phyloP scores from a whole-genome alignment of 306 rosid species.

The Biancaea sappan region DNA sequence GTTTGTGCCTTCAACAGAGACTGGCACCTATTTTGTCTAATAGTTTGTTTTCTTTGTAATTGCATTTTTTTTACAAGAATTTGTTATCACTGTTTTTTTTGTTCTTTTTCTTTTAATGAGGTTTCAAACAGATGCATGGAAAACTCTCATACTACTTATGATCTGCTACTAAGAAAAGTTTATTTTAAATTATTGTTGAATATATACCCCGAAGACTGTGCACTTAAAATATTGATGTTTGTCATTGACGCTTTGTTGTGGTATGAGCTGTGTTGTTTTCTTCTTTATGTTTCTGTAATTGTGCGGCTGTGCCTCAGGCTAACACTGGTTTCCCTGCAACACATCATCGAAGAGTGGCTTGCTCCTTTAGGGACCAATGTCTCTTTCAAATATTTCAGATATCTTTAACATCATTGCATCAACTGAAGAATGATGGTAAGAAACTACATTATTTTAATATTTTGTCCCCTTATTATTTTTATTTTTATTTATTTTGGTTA shows the following conservation, averaged over 20 bases:
- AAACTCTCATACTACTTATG: not conserved
- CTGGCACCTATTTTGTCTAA: not conserved
- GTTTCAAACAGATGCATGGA: not conserved
- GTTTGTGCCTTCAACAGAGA: no score
- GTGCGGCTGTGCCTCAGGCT: constrained; percentile 67
- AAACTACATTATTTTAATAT: constrained; percentile 2
- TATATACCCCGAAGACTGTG: not conserved
- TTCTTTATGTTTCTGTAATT: constrained; percentile 32
- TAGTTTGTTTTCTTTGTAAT: not conserved
- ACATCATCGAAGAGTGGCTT: constrained; percentile 97
- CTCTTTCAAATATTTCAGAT: constrained; percentile 93
- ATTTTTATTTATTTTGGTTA: constrained; percentile 4
- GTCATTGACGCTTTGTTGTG: constrained; percentile 11
- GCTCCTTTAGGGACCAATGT: constrained; percentile 91
- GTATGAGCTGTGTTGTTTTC: not conserved
- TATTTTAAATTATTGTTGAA: constrained; percentile 2
- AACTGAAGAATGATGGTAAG: constrained; percentile 88
- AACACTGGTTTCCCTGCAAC: constrained; percentile 89
- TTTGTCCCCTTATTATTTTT: constrained; percentile 19
- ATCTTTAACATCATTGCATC: constrained; percentile 85
- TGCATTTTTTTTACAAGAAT: not conserved
- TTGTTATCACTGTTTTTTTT: not conserved
- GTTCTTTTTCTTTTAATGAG: not conserved
- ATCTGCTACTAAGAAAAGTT: not conserved
- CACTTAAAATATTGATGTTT: constrained; percentile 13